Conservation (phyloP, 306 rosid species). For the Hippophae tibetana region DNA sequence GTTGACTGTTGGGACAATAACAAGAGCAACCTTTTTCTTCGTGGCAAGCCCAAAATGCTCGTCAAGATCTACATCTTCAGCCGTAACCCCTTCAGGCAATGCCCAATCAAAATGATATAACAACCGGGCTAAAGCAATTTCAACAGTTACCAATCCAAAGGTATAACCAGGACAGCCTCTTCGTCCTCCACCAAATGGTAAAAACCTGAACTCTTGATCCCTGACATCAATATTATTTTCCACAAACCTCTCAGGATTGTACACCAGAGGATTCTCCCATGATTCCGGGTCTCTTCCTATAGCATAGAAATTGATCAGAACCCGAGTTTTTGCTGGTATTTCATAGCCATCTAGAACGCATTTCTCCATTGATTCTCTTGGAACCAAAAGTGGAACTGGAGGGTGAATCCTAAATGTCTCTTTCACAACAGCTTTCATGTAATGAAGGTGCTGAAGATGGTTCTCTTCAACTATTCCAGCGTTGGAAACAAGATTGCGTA, state of each 20-base stretch:
- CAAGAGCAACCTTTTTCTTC: constrained; percentile 22
- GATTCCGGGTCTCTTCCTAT: constrained; percentile 28
- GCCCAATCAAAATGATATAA: constrained; percentile 32
- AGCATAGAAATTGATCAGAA: constrained; percentile 20
- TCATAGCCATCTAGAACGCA: constrained; percentile 25
- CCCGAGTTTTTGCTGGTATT: constrained; percentile 19
- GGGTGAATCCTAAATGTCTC: constrained; percentile 32
- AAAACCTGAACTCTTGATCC: constrained; percentile 25
- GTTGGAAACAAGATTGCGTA: constrained; percentile 5
- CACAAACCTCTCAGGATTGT: constrained; percentile 22
- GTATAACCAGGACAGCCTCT: constrained; percentile 33
- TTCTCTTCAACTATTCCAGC: constrained; percentile 12
- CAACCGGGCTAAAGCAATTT: constrained; percentile 27
- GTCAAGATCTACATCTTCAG: constrained; percentile 22
- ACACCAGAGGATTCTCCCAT: constrained; percentile 27
- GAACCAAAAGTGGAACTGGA: constrained; percentile 28
- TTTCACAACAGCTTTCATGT: constrained; percentile 27
- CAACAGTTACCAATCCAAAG: constrained; percentile 21
- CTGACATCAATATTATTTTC: constrained; percentile 2
- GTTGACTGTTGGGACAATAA: constrained; percentile 20
- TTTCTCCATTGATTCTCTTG: constrained; percentile 32
- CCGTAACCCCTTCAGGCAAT: constrained; percentile 20
- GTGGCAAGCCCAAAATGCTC: constrained; percentile 37
- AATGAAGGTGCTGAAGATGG: constrained; percentile 22
- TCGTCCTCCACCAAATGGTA: constrained; percentile 38